Conservation (phyloP, 2,329 filamentous ascomycete genomes). For the Penicillium sp. region DNA sequence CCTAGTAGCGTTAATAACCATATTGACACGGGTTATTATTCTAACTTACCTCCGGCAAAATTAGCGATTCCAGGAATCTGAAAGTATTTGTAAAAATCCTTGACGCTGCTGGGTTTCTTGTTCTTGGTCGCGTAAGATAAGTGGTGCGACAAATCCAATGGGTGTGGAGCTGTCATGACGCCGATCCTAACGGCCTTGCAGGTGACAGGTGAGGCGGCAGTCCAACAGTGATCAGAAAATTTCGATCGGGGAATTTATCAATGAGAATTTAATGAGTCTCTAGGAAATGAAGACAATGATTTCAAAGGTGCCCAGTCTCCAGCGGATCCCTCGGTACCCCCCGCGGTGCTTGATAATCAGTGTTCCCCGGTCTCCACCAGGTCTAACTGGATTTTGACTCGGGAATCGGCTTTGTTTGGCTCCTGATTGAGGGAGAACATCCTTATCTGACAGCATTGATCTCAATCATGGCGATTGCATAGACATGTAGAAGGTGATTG, state of each 20-base stretch:
- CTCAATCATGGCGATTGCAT: neutral
- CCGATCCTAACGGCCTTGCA: slow-evolving; percentile 21
- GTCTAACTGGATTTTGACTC: neutral
- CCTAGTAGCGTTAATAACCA: slow-evolving; percentile 51
- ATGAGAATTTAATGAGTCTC: too few species aligned
- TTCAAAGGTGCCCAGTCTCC: neutral
- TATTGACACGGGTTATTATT: neutral
- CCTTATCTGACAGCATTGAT: neutral
- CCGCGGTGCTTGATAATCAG: slow-evolving; percentile 1
- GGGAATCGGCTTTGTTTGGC: neutral
- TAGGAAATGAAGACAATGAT: too few species aligned
- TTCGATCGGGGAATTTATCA: too few species aligned
- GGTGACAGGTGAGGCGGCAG: neutral
- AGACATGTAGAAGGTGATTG: neutral
- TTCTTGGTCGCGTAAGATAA: slow-evolving; percentile 70
- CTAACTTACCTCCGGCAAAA: slow-evolving; percentile 56
- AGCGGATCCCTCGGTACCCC: neutral
- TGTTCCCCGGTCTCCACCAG: neutral
- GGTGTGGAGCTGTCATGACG: slow-evolving; percentile 41
- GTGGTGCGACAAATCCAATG: slow-evolving; percentile 78
- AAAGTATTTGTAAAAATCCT: slow-evolving; percentile 86
- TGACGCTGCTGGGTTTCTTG: slow-evolving; percentile 68
- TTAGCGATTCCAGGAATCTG: slow-evolving; percentile 62
- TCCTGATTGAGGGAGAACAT: neutral
- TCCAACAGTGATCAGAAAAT: neutral